Conservation (phyloP, 306 rosid species). For the Lablab purpureus region DNA sequence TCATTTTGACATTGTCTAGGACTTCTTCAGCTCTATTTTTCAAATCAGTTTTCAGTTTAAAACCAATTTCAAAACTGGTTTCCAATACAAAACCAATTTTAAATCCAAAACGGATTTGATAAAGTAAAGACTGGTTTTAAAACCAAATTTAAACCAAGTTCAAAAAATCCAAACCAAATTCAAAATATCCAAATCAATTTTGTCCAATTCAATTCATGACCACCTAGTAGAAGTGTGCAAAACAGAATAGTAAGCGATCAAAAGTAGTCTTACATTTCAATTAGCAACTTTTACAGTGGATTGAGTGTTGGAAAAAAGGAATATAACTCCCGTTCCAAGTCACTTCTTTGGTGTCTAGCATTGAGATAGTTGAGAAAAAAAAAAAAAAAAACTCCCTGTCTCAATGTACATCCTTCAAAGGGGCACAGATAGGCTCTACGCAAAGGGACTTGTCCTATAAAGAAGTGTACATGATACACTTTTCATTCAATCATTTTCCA, state of each 20-base stretch:
- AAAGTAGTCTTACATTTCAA: background rate
- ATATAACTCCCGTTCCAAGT: background rate
- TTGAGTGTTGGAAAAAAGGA: background rate
- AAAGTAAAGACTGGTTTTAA: too few relatives aligned
- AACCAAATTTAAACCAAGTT: too few relatives aligned
- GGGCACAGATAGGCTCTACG: background rate
- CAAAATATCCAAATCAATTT: too few relatives aligned
- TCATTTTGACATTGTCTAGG: too few relatives aligned
- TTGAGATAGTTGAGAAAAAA: background rate
- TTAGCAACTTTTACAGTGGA: background rate
- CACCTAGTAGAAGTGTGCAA: background rate
- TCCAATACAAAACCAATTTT: too few relatives aligned
- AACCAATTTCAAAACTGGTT: too few relatives aligned
- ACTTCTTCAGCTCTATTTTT: too few relatives aligned
- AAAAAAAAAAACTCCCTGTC: background rate
- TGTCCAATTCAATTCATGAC: too few relatives aligned
- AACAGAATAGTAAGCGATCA: constrained; percentile 11
- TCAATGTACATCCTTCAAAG: constrained; percentile 11
- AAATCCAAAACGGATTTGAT: too few relatives aligned
- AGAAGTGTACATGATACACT: background rate
- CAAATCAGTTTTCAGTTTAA: too few relatives aligned
- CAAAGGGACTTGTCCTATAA: background rate
- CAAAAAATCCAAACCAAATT: too few relatives aligned
- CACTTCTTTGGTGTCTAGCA: background rate
- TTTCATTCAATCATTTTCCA: constrained; percentile 3